These are phyloP conservation scores for Populus hybrid DNA, from an alignment of 441 rosid genomes.

Conservation along the genomic window DNA sequence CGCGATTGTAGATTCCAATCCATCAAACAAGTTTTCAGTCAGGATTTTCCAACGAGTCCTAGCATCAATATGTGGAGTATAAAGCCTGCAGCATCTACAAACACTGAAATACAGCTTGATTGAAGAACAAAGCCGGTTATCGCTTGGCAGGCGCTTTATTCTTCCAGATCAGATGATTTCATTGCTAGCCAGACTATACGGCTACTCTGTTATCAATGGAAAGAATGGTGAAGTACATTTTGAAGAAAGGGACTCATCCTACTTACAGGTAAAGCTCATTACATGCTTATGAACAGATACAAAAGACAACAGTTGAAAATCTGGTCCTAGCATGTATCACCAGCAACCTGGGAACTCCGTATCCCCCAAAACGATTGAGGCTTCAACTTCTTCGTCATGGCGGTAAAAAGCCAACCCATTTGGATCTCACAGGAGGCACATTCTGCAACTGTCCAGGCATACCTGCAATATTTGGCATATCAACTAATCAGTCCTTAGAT, in stretches of 20 bases:
- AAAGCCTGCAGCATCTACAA: background rate
- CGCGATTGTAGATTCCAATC: background rate
- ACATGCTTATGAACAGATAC: background rate
- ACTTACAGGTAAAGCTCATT: slow-evolving; percentile 17
- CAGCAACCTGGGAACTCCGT: slow-evolving; percentile 71
- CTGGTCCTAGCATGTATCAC: slow-evolving; percentile 28
- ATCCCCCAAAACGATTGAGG: slow-evolving; percentile 89
- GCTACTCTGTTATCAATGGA: background rate
- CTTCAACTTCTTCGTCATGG: slow-evolving; percentile 58
- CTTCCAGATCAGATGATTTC: background rate
- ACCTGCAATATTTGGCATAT: slow-evolving; percentile 42
- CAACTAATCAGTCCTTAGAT: background rate
- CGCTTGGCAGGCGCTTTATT: background rate
- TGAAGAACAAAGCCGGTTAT: background rate
- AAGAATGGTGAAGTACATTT: background rate
- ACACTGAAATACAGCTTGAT: background rate
- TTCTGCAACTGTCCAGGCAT: slow-evolving; percentile 76
- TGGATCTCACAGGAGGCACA: slow-evolving; percentile 61
- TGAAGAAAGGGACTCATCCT: background rate
- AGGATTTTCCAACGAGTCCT: background rate
- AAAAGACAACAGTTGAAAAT: background rate
- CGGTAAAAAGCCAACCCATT: slow-evolving; percentile 90
- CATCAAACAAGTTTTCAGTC: background rate
- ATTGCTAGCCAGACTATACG: background rate
- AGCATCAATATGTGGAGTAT: background rate